These are phyloP conservation scores for Lineolata rhizophorae DNA, from an alignment of 495 filamentous ascomycete genomes.

Conservation along the genomic window DNA sequence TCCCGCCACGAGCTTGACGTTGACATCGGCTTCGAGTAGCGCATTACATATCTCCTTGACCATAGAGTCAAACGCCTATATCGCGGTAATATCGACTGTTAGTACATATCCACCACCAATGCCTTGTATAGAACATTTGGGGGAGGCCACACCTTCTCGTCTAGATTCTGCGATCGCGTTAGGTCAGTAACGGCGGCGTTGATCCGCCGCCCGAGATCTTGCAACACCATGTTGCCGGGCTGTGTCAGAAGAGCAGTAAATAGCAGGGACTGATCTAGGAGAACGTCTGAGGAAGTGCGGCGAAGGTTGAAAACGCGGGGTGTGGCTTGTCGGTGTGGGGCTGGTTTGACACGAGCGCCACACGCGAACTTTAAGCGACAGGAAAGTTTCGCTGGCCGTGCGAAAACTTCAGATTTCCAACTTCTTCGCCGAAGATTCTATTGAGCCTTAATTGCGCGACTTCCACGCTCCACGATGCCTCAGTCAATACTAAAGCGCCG, in stretches of 20 bases:
- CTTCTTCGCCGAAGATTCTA: background rate
- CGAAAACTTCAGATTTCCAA: too few species aligned
- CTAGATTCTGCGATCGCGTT: slow-evolving; percentile 73
- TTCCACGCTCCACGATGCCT: slow-evolving; percentile 12
- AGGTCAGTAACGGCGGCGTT: slow-evolving; percentile 90
- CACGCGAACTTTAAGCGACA: too few species aligned
- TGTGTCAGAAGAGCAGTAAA: too few species aligned
- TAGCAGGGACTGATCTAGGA: too few species aligned
- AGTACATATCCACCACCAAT: slow-evolving; percentile 1
- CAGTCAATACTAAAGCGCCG: slow-evolving; percentile 12
- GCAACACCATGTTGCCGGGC: slow-evolving; percentile 61
- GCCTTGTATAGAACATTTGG: background rate
- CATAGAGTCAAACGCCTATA: slow-evolving; percentile 88
- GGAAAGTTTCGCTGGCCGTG: too few species aligned
- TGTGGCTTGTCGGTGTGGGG: too few species aligned
- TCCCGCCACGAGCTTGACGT: slow-evolving; percentile 76
- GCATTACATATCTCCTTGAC: slow-evolving; percentile 91
- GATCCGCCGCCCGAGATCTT: slow-evolving; percentile 96
- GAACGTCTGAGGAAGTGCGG: background rate
- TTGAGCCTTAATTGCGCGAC: too few species aligned
- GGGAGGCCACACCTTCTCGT: slow-evolving; percentile 56
- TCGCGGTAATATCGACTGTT: too few species aligned
- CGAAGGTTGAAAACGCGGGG: too few species aligned
- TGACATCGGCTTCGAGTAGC: slow-evolving; percentile 88
- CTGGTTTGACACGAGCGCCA: too few species aligned